Evolutionary conservation across 371 early-diverging fungal genomes (phyloP).

Genomic region (Syncephalastrum monosporum): DNA sequence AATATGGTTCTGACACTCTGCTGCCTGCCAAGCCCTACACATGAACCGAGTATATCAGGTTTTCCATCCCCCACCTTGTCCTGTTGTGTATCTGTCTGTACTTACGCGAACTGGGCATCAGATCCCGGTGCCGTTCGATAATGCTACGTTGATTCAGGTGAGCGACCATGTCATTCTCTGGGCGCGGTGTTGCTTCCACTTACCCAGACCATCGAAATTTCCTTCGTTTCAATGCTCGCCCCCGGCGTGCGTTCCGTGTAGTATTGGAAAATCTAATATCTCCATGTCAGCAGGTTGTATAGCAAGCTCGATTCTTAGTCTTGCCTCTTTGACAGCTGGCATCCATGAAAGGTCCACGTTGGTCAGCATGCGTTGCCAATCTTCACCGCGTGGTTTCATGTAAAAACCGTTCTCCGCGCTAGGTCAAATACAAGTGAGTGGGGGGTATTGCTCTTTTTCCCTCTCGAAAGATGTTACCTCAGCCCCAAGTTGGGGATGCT

Average conservation of each 20-base stretch:
- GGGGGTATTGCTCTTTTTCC: neutral
- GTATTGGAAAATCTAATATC: conserved; percentile 88
- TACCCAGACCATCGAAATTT: conserved; percentile 81
- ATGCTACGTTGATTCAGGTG: conserved; percentile 52
- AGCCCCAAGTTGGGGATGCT: conserved; percentile 76
- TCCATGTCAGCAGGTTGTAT: neutral
- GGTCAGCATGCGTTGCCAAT: conserved; percentile 80
- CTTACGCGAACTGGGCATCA: conserved; percentile 61
- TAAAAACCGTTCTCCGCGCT: conserved; percentile 73
- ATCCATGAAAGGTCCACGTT: conserved; percentile 86
- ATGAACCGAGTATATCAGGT: neutral
- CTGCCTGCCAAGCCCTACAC: conserved; percentile 74
- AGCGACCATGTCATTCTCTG: neutral
- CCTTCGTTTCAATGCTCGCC: conserved; percentile 81
- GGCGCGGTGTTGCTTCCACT: neutral
- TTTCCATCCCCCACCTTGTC: neutral
- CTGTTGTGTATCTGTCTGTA: neutral
- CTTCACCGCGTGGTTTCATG: conserved; percentile 60
- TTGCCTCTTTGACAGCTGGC: conserved; percentile 74
- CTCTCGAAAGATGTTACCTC: conserved; percentile 44
- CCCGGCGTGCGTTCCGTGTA: conserved; percentile 92
- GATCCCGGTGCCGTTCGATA: conserved; percentile 83
- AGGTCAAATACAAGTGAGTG: conserved; percentile 27
- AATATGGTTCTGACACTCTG: conserved; percentile 89
- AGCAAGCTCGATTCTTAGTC: neutral